phyloP scores from a whole-genome alignment of 306 rosid genomes.

The Calophaca sinica region DNA sequence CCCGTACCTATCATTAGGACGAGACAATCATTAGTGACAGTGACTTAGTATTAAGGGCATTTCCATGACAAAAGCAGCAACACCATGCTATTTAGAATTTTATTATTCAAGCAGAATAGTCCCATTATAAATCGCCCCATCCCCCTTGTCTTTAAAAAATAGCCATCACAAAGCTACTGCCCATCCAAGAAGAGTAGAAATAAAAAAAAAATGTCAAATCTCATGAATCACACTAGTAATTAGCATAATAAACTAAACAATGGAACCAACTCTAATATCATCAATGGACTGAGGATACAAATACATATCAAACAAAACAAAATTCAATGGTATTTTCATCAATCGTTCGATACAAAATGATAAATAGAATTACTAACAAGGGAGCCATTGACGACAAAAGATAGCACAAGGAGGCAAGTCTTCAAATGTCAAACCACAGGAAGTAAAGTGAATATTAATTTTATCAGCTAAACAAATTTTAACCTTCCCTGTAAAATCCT shows the following conservation, averaged over 20 bases:
- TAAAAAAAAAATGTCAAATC: background rate
- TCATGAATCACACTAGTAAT: slow-evolving; percentile 18
- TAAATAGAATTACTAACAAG: background rate
- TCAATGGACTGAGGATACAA: background rate
- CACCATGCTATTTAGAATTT: slow-evolving; percentile 26
- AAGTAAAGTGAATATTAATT: background rate
- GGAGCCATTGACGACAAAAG: slow-evolving; percentile 16
- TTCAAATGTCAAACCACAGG: slow-evolving; percentile 26
- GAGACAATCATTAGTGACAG: slow-evolving; percentile 41
- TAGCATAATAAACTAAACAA: slow-evolving; percentile 6
- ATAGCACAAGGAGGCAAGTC: background rate
- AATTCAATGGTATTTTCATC: background rate
- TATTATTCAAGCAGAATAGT: slow-evolving; percentile 4
- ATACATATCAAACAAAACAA: background rate
- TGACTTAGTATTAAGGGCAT: slow-evolving; percentile 30
- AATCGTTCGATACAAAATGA: background rate
- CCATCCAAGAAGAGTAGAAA: slow-evolving; percentile 23
- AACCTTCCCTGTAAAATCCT: slow-evolving; percentile 4
- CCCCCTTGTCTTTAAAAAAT: slow-evolving; percentile 2
- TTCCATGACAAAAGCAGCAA: slow-evolving; percentile 28
- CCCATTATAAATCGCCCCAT: slow-evolving; percentile 21
- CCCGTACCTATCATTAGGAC: slow-evolving; percentile 74
- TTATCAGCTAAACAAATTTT: slow-evolving; percentile 10
- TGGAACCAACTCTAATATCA: slow-evolving; percentile 17
- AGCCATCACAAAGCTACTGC: background rate